Conservation (phyloP, 2,329 filamentous ascomycete species). For the Nannizziopsis arthrosporioides region DNA sequence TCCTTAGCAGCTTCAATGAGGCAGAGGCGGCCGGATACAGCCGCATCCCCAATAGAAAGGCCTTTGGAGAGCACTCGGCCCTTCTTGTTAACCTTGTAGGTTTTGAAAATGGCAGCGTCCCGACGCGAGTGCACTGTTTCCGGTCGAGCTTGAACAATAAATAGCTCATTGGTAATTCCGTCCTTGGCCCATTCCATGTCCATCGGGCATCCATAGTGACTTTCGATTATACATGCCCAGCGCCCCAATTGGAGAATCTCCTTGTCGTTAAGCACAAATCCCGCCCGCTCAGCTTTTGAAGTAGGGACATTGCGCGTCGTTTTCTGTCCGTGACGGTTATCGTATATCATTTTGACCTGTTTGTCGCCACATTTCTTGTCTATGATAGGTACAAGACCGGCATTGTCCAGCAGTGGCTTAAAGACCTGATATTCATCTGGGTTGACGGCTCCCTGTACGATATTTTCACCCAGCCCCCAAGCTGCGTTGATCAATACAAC, state of each 20-base stretch:
- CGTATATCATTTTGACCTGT: slow-evolving; percentile 1
- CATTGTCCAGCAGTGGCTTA: slow-evolving; percentile 1
- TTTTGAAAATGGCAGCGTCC: background rate
- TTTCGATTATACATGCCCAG: slow-evolving; percentile 4
- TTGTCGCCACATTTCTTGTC: slow-evolving; percentile 4
- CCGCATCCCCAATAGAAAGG: slow-evolving; percentile 1
- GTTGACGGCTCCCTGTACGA: slow-evolving; percentile 31
- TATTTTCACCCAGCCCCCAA: slow-evolving; percentile 32
- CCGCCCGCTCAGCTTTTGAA: slow-evolving; percentile 2
- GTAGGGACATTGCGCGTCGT: slow-evolving; percentile 4
- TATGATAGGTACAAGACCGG: slow-evolving; percentile 1
- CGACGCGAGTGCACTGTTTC: slow-evolving; percentile 5
- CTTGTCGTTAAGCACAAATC: background rate
- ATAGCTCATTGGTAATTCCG: background rate
- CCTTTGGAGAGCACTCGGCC: background rate
- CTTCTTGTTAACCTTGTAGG: slow-evolving; percentile 1
- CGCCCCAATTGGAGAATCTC: slow-evolving; percentile 3
- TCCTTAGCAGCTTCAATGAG: background rate
- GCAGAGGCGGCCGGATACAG: background rate
- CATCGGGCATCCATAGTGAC: slow-evolving; percentile 1
- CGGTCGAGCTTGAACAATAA: slow-evolving; percentile 4
- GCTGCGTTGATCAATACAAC: slow-evolving; percentile 31
- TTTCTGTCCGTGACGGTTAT: background rate
- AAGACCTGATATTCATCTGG: slow-evolving; percentile 20
- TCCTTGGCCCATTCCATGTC: slow-evolving; percentile 6